A percentile compares a stretch with the other conserved stretches of the same genome.
Evolutionary conservation across 2,329 filamentous ascomycete genomes (phyloP).

Genomic region (Aspergillus sp.): DNA sequence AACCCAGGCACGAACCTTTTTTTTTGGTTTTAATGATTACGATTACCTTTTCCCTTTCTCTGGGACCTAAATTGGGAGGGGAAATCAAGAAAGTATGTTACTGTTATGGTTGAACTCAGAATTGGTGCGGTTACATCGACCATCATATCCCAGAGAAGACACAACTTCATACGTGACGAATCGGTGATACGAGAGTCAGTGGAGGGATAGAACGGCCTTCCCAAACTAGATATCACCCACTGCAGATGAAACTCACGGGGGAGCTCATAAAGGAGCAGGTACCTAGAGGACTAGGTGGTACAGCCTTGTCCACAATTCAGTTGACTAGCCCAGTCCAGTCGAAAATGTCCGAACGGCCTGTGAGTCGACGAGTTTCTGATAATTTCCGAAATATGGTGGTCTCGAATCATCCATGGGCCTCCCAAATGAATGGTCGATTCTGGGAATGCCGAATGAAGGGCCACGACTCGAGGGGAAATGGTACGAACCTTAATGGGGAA

Average conservation of each 20-base stretch:
- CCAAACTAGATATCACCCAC: neutral
- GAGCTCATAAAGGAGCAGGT: neutral
- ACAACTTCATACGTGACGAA: neutral
- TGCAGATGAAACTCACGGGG: neutral
- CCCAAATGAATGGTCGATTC: neutral
- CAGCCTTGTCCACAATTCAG: neutral
- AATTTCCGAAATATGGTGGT: constrained; percentile 19
- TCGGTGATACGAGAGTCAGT: neutral
- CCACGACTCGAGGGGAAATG: constrained; percentile 4
- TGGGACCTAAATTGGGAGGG: no score
- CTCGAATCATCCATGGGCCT: constrained; percentile 4
- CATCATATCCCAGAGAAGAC: neutral
- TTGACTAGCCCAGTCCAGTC: neutral
- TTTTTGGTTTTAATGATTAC: neutral
- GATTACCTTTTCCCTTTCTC: no score
- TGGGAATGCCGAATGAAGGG: constrained; percentile 1
- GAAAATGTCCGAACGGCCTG: constrained; percentile 2
- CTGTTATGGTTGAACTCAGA: no score
- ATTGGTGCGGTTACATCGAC: neutral
- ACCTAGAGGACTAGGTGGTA: no score
- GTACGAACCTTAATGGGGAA: constrained; percentile 14
- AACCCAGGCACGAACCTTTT: neutral
- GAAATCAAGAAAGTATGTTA: no score
- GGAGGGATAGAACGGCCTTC: neutral
- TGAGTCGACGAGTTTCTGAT: constrained; percentile 3